Conservation (phyloP, 768 basidiomycete species). For the Clitopilus hobsonii region DNA sequence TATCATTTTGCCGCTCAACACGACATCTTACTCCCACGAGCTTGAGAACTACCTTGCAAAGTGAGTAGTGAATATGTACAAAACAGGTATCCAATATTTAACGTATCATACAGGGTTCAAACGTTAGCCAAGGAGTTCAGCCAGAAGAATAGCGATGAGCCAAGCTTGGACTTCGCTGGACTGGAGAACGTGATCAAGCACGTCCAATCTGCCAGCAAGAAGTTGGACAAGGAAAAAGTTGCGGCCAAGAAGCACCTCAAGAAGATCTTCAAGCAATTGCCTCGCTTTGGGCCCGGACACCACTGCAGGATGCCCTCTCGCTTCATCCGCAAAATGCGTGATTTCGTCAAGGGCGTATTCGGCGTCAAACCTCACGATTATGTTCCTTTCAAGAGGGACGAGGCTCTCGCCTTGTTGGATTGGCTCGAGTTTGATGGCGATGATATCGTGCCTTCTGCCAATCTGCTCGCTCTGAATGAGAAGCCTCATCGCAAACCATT, state of each 20-base stretch:
- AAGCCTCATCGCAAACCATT: constrained; percentile 17
- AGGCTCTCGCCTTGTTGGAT: constrained; percentile 26
- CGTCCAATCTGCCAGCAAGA: constrained; percentile 45
- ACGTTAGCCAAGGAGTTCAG: constrained; percentile 21
- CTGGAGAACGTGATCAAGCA: constrained; percentile 42
- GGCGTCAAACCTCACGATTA: constrained; percentile 28
- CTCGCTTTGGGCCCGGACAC: constrained; percentile 18
- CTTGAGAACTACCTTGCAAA: constrained; percentile 56
- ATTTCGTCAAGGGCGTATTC: constrained; percentile 33
- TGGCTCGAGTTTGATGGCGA: constrained; percentile 20
- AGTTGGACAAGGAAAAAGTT: constrained; percentile 56
- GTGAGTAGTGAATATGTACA: constrained; percentile 37
- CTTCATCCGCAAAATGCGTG: constrained; percentile 18
- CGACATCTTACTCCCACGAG: constrained; percentile 70
- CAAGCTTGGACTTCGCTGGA: constrained; percentile 30
- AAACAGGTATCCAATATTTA: too few species aligned
- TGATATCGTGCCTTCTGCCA: constrained; percentile 6
- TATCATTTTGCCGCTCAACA: constrained; percentile 68
- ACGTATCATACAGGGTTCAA: too few species aligned
- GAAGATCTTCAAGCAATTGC: constrained; percentile 37
- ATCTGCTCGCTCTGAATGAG: constrained; percentile 2
- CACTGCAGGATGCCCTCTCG: constrained; percentile 17
- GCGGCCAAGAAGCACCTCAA: constrained; percentile 49
- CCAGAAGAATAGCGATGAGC: not conserved
- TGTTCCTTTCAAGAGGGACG: constrained; percentile 1